Evolutionary conservation across 139 green algal genomes (phyloP).

Genomic region (Klebsormidium nitens): DNA sequence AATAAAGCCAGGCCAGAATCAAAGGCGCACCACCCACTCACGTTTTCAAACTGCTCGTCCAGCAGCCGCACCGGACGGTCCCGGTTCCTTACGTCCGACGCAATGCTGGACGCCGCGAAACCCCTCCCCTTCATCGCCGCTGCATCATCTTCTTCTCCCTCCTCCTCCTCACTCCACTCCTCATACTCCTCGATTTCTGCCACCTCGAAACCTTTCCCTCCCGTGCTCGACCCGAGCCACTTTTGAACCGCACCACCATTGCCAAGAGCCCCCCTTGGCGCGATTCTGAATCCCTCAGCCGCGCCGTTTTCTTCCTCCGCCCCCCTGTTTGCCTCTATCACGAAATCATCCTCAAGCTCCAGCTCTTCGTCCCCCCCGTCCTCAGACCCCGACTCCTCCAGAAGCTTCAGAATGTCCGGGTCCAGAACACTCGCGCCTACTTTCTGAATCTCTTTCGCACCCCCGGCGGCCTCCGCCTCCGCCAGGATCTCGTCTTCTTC

Average conservation of each 20-base stretch:
- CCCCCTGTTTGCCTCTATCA: constrained; percentile 27
- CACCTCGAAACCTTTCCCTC: too few relatives aligned
- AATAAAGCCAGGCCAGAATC: too few relatives aligned
- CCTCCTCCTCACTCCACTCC: constrained; percentile 4
- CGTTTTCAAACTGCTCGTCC: constrained; percentile 35
- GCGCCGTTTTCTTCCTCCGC: not conserved
- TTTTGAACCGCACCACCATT: too few relatives aligned
- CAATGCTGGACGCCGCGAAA: too few relatives aligned
- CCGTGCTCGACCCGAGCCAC: too few relatives aligned
- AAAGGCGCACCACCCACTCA: not conserved
- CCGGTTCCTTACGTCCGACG: too few relatives aligned
- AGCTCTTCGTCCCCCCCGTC: too few relatives aligned
- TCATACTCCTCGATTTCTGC: not conserved
- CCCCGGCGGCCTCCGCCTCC: too few relatives aligned
- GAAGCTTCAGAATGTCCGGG: constrained; percentile 20
- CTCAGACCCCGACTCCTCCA: not conserved
- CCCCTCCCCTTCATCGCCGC: too few relatives aligned
- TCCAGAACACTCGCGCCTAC: too few relatives aligned
- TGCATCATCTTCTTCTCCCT: not conserved
- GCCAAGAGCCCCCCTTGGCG: not conserved
- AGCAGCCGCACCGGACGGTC: constrained; percentile 5
- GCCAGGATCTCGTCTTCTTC: too few relatives aligned
- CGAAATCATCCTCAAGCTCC: constrained; percentile 47
- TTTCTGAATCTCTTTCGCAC: too few relatives aligned
- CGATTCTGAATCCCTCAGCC: constrained; percentile 27